phyloP scores from a whole-genome alignment of 2,329 filamentous ascomycete genomes.

The Cryphonectria naterciae region DNA sequence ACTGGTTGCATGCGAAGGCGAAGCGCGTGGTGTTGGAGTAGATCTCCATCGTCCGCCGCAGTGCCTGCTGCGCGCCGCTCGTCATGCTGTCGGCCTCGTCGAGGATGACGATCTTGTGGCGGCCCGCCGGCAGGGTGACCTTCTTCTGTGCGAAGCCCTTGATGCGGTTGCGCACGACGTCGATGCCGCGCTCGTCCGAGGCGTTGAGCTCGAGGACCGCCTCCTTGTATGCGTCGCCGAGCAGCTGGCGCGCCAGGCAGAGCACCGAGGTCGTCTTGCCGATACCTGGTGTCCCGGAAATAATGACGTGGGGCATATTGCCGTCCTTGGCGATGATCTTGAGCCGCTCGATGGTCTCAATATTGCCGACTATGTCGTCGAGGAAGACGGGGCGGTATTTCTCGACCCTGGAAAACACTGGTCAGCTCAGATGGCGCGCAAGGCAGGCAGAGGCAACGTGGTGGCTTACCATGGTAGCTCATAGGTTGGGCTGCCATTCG shows the following conservation, averaged over 20 bases:
- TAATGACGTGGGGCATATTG: constrained; percentile 99
- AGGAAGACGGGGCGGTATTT: constrained; percentile 96
- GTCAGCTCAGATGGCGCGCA: constrained; percentile 17
- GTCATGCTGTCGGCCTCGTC: constrained; percentile 99
- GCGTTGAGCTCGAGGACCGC: constrained; percentile 96
- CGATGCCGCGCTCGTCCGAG: constrained; percentile 93
- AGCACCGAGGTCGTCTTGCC: constrained; percentile 97
- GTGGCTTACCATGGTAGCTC: constrained; percentile 75
- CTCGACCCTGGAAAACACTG: constrained; percentile 73
- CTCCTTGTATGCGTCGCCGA: constrained; percentile 95
- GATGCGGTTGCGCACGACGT: constrained; percentile 95
- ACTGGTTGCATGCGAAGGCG: constrained; percentile 97
- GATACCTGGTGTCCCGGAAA: constrained; percentile 98
- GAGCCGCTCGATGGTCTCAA: constrained; percentile 92
- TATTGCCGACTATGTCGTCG: constrained; percentile 97
- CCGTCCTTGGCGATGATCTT: constrained; percentile 99
- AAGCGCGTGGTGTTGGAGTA: constrained; percentile 96
- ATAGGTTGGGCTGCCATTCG: constrained; percentile 61
- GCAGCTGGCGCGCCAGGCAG: constrained; percentile 86
- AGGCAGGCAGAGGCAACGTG: not conserved
- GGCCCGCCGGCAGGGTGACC: constrained; percentile 86
- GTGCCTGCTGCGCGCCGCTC: constrained; percentile 90
- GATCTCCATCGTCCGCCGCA: constrained; percentile 97
- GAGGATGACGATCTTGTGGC: constrained; percentile 95
- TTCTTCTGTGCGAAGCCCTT: constrained; percentile 99